Conservation (phyloP, 176 grass and related monocot species). For the Leersia perrieri region DNA sequence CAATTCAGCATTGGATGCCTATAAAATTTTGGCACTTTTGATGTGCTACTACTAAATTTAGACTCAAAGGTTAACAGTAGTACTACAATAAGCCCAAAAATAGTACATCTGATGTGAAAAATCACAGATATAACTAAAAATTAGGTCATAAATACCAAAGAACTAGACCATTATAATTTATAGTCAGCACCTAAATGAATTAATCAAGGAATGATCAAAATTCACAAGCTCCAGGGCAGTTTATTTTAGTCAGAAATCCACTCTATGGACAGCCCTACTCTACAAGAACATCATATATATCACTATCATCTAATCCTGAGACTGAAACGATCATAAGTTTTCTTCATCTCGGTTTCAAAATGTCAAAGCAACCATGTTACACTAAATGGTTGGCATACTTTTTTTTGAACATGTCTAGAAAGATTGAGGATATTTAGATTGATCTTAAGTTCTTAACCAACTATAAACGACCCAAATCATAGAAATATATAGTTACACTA, state of each 20-base stretch:
- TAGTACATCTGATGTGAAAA: background rate
- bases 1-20: conserved; percentile 31
- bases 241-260: background rate
- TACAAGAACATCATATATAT: background rate
- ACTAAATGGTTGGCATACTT: background rate
- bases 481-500: background rate
- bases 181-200: background rate
- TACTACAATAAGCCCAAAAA: background rate
- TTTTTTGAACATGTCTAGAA: background rate
- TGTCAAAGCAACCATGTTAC: background rate
- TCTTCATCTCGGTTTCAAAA: background rate
- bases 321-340: background rate
- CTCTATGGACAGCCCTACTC: background rate
- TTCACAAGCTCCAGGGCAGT: background rate
- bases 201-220: background rate
- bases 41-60: conserved; percentile 2
- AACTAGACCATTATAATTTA: background rate
- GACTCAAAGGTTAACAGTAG: conserved; percentile 12
- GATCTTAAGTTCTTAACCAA: background rate
- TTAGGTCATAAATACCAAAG: background rate
- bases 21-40: background rate
- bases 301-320: background rate
- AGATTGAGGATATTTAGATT: background rate
- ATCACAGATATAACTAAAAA: background rate
- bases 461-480: background rate